These are phyloP conservation scores for Candida jianshihensis DNA, from an alignment of 805 yeast species.

Conservation along the genomic window DNA sequence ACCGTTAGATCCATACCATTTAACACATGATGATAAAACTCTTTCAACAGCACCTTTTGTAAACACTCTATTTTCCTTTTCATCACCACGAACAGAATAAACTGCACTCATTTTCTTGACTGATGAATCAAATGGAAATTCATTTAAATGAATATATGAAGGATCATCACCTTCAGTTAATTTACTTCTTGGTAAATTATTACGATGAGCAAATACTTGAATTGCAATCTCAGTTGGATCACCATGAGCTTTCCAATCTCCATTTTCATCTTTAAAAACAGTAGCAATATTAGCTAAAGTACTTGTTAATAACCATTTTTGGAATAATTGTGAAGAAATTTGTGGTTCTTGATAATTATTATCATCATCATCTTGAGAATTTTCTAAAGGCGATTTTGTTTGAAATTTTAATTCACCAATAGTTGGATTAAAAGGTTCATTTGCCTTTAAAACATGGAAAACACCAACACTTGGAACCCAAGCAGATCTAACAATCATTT, in stretches of 20 bases:
- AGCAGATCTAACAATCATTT: conserved; percentile 63
- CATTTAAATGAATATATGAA: conserved; percentile 38
- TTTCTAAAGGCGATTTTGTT: conserved; percentile 11
- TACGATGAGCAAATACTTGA: conserved; percentile 64
- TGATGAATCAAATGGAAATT: conserved; percentile 71
- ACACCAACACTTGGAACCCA: conserved; percentile 66
- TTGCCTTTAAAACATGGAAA: conserved; percentile 43
- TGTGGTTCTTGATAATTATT: background rate
- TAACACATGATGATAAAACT: conserved; percentile 46
- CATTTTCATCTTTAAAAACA: conserved; percentile 42
- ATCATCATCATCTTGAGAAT: conserved; percentile 17
- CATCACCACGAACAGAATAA: conserved; percentile 31
- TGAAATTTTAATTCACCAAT: conserved; percentile 35
- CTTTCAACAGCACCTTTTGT: conserved; percentile 79
- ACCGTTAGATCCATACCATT: conserved; percentile 37
- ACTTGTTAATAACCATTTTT: conserved; percentile 55
- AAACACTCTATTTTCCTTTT: conserved; percentile 29
- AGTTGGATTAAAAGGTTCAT: conserved; percentile 59
- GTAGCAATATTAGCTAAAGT: conserved; percentile 77
- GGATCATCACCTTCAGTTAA: conserved; percentile 31
- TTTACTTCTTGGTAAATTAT: conserved; percentile 40
- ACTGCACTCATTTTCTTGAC: conserved; percentile 68
- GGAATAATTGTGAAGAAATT: conserved; percentile 5
- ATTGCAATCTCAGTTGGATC: conserved; percentile 90
- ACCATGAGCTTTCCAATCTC: conserved; percentile 71